phyloP scores from a whole-genome alignment of 1,284 basidiomycete genomes.

The Irpex sp. region DNA sequence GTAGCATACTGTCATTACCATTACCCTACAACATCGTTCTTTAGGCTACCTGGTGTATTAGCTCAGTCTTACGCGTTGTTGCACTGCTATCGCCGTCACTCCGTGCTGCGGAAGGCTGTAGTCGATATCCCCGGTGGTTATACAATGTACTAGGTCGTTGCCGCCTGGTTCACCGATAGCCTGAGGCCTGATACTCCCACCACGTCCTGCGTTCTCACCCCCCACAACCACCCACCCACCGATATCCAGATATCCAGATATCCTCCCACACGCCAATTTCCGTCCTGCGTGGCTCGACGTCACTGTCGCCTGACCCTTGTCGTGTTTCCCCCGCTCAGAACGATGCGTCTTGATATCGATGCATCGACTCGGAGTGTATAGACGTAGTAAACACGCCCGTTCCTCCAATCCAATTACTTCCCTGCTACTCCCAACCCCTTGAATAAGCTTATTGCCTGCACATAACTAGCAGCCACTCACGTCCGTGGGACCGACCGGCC shows the following conservation, averaged over 20 bases:
- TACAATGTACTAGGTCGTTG: too few relatives aligned
- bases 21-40: too few relatives aligned
- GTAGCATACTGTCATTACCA: background rate
- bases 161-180: too few relatives aligned
- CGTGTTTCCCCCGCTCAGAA: background rate
- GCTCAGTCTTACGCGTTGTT: too few relatives aligned
- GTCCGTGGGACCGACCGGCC: background rate
- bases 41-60: too few relatives aligned
- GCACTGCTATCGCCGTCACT: too few relatives aligned
- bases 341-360: background rate
- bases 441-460: background rate
- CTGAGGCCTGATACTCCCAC: background rate
- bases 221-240: too few relatives aligned
- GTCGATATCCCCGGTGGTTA: too few relatives aligned
- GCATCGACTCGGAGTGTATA: background rate
- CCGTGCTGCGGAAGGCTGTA: too few relatives aligned
- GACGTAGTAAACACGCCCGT: background rate
- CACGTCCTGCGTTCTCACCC: background rate
- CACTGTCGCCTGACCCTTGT: too few relatives aligned
- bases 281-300: background rate
- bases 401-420: background rate
- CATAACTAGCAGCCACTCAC: background rate
- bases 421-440: background rate
- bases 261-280: background rate
- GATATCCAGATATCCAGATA: too few relatives aligned